Evolutionary conservation across 2,329 filamentous ascomycete species (phyloP), one percentile per base, ranked within the genome.

Genomic region (Aureobasidium sp.): DNA sequence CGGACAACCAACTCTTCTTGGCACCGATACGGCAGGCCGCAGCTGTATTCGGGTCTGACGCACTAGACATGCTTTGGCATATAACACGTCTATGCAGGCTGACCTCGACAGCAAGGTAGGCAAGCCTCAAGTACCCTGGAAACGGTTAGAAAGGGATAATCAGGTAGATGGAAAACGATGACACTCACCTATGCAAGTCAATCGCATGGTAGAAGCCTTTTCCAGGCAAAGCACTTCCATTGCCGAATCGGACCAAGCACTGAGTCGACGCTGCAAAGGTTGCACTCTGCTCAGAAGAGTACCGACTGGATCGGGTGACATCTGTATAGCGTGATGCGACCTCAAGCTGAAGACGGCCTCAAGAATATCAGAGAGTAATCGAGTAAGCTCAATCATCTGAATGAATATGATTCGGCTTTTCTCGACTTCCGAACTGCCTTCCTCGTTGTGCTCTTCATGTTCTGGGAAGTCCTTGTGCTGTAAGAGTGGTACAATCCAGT

Each of bases 71-170:
- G 41, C 64, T 64, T 10, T 66, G 63, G 4, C 67, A 67, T 2
- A 78, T 69, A 13, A 78, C 72, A 5, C 72, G 72, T n/a, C 76
- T 70, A 62, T 78, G 76, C 5, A 78, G 66, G 7, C 76, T 77
- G 47, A 78, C 77, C 59, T 79, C 77, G 8, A 77, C 74, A 5
- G 76, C 73, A 49, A 78, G 75, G 63, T 79, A 78, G 7, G 76
- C 75, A 25, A 79, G 70, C 49, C 78, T 76, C 7, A 79, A 70
- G 61, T 77, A 78, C 11, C 76, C 76, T 65, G 69, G 3, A 15
- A 15, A 27, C 5, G 25, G n/a, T 61, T 25, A 61, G 39, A 42
- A 7, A 8, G 3, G 15, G 15, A 30, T 27, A 9, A 9, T 13
- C 7, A n/a, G 21, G 13, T 8, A n/a, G 3, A 16, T n/a, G 9